Evolutionary conservation across 2,329 filamentous ascomycete species (phyloP), one percentile per base, ranked within the genome.

Genomic region (Scopulariopsis brevicaulis): DNA sequence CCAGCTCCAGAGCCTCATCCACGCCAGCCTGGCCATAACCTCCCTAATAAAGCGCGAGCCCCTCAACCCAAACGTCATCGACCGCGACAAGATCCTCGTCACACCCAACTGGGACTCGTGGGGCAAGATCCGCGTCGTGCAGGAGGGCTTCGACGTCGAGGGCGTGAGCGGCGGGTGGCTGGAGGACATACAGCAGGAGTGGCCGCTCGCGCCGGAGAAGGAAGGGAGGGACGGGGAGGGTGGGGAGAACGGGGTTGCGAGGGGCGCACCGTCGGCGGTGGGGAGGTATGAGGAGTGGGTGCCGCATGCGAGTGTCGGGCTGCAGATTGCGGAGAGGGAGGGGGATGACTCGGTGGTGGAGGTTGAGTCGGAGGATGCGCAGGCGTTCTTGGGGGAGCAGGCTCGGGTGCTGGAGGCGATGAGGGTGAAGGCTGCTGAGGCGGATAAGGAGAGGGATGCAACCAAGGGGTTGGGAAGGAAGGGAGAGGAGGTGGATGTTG

Each of bases 21-120:
- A 96, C 71, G 90, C 90, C 12, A 90, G 88, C 56, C 78, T 96
- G 20, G 89, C 89, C 57, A 92, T 96, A 69, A 90, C 89, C 60
- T 95, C 89, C 24, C 79, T 94, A 22, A 76, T 95, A 20, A 90
- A 90, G 70, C 83, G 85, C 62, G 82, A 90, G 66, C 83, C 87
- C 25, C 78, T 95, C 25, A 94, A 90, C 72, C 88, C 92, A 69
- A 96, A 96, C 65, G 89, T 95, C 60, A 94, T 95, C 63, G 94
- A 94, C 73, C 82, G 93, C 60, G 92, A 96, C 70, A 95, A 95
- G 77, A 92, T 99, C 58, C 79, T 96, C 5, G 89, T 99, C 0
- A 93, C 93, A 1, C 88, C 92, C 18, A 96, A 96, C 70, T 99
- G 94, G 94, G 94, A 99, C 71, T 96, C 92, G 0, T 96, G 91